Base-by-base conservation (phyloP, 2,329 filamentous ascomycete genomes). In the Fusarium chaquense region DNA sequence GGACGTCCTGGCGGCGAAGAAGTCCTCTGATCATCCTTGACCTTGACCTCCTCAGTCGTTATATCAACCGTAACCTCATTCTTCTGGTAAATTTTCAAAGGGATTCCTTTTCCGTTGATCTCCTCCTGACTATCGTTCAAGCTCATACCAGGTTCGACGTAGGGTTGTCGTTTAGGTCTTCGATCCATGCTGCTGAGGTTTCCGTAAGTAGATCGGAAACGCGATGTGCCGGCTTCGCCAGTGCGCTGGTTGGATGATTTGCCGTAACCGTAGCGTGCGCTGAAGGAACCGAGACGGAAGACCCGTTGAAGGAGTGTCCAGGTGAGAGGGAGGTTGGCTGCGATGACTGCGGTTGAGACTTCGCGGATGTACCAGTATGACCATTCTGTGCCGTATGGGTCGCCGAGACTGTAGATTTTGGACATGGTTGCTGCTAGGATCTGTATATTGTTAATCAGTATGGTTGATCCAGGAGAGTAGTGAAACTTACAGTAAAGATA, bases 291-390 rank as follows among this genome's bases (percentile, higher is more conserved):
- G 8, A 78, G 67, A 10, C 76, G 70, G 70, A 83, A 81, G 32
- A 78, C 61, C 8, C 77, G 76, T 30, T 81, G 81, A n/a, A 82
- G 67, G 4, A 82, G 71, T 0, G 81, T 81, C 82, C 82, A 83
- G 1, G 80, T 80, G 15, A 82, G 75, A 10, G 82, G 81, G 6
- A 83, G 77, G 51, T 83, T 83, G 45, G 81, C 75, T 15, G 80
- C 78, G 67, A 83, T 82, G 40, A 83, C 75, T n/a, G 82, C 81
- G 6, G 81, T 83, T 1, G 81, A 82, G 0, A 82, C 81, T 65
- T 83, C 82, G 33, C 82, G 81, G 51, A 83, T 80, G 70, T 83
- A 83, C 82, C 82, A 83, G 55, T 79, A 81, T 4, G 78, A 80
- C 81, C 81, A 83, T 16, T 76, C 68, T 22, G 61, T 69, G 11